A percentile compares a stretch with the other conserved stretches of the same genome.
These are phyloP conservation scores for Neurospora sp. DNA, from an alignment of 2,329 filamentous ascomycete genomes.

Conservation along the genomic window DNA sequence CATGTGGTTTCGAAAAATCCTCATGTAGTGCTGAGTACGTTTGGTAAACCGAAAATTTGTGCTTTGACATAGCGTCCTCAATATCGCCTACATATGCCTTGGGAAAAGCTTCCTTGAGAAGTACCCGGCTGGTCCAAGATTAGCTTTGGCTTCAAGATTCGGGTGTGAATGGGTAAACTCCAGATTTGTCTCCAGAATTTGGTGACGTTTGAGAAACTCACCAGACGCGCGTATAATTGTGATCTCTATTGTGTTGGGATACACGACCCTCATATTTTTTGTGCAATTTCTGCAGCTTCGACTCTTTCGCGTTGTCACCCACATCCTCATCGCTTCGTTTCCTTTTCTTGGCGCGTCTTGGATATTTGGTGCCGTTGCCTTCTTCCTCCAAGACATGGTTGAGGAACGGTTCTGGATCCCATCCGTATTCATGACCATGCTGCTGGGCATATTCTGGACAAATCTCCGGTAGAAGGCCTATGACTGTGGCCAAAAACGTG, in stretches of 20 bases:
- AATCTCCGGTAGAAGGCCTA: constrained; percentile 29
- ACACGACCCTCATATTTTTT: constrained; percentile 1
- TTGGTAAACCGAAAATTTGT: constrained; percentile 24
- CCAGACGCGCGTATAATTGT: constrained; percentile 9
- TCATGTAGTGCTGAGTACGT: constrained; percentile 26
- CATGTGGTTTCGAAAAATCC: neutral
- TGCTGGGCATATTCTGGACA: constrained; percentile 28
- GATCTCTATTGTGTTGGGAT: neutral
- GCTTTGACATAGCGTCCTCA: constrained; percentile 12
- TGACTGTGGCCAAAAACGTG: neutral
- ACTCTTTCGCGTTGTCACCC: constrained; percentile 13
- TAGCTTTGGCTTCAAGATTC: neutral
- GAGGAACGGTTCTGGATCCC: constrained; percentile 25
- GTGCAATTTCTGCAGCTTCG: neutral
- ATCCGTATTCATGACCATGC: constrained; percentile 19
- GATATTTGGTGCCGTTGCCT: constrained; percentile 31
- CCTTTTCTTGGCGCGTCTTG: constrained; percentile 17
- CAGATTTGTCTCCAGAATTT: neutral
- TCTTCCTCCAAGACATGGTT: constrained; percentile 29
- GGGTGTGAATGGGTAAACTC: neutral
- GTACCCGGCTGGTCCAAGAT: constrained; percentile 10
- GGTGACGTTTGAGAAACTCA: constrained; percentile 1
- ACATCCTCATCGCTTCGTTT: constrained; percentile 26
- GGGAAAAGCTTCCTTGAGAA: constrained; percentile 29
- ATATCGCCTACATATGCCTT: constrained; percentile 21